Percentiles rank a stretch among this genome's conserved stretches.
Conservation (phyloP, 2,329 filamentous ascomycete genomes). For the Exophiala lecanii-corni region DNA sequence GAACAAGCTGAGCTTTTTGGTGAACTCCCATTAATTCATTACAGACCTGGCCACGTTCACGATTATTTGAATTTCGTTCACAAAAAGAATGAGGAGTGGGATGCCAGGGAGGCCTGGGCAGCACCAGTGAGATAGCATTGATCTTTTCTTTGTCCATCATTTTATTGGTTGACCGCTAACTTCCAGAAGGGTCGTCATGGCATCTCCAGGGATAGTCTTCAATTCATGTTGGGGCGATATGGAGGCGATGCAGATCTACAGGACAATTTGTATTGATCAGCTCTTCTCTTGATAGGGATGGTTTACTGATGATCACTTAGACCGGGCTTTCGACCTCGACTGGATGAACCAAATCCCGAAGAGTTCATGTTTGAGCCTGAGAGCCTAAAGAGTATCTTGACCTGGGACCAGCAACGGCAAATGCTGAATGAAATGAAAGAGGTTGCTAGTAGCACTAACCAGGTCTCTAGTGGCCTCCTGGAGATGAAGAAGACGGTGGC, state of each 20-base stretch:
- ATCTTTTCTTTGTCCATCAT: background rate
- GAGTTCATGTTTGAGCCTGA: conserved; percentile 7
- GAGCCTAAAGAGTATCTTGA: conserved; percentile 3
- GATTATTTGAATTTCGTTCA: background rate
- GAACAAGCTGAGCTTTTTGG: background rate
- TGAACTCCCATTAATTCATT: background rate
- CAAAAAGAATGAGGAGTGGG: conserved; percentile 1
- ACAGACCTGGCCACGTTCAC: conserved; percentile 1
- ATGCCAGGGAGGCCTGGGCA: background rate
- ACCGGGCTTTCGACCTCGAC: conserved; percentile 5
- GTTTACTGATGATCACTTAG: background rate
- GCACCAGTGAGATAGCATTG: conserved; percentile 2
- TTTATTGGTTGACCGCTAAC: conserved; percentile 1
- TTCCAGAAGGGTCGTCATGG: conserved; percentile 2
- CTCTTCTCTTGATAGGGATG: background rate
- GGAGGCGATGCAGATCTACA: conserved; percentile 6
- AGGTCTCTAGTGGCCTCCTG: background rate
- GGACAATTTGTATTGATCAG: conserved; percentile 3
- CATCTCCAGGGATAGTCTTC: background rate
- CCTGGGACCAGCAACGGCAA: conserved; percentile 4
- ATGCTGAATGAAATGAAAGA: conserved; percentile 6
- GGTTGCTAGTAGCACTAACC: conserved; percentile 1
- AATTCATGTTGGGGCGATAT: conserved; percentile 1
- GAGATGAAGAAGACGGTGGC: conserved; percentile 2
- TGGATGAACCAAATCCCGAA: conserved; percentile 2